These are phyloP conservation scores for Leccinum griseonigrum DNA, from an alignment of 1,284 basidiomycete species.

Conservation along the genomic window DNA sequence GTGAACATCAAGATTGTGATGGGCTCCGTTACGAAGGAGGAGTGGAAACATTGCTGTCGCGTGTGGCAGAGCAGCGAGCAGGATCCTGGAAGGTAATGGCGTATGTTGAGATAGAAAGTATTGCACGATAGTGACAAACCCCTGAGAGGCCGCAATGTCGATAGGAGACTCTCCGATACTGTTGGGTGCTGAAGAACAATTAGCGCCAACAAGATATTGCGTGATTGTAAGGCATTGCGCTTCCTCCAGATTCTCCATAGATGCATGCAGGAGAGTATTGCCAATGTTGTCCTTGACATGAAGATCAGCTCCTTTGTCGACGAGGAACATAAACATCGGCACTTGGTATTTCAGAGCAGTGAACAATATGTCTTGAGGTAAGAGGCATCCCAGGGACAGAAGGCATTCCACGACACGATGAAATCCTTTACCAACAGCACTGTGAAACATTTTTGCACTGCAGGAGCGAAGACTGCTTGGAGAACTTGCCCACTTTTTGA, in stretches of 20 bases:
- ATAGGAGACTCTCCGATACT: background rate
- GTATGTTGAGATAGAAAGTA: background rate
- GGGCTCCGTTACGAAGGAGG: too few relatives aligned
- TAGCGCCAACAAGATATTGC: background rate
- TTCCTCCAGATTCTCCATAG: background rate
- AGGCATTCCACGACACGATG: background rate
- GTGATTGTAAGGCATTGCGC: background rate
- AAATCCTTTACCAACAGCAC: background rate
- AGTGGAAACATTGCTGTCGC: too few relatives aligned
- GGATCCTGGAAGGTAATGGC: background rate
- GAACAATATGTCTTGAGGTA: background rate
- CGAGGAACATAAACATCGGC: background rate
- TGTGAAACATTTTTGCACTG: background rate
- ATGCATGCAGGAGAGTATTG: too few relatives aligned
- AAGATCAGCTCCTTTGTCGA: background rate
- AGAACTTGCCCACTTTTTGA: background rate
- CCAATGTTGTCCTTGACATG: too few relatives aligned
- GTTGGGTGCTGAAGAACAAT: background rate
- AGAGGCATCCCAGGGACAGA: background rate
- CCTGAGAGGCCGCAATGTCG: background rate
- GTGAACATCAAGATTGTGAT: too few relatives aligned
- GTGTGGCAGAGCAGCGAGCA: too few relatives aligned
- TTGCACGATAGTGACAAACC: background rate
- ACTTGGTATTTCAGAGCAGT: background rate
- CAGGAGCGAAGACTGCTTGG: background rate